A percentile compares a stretch with the other conserved stretches of the same genome.
phyloP scores from a whole-genome alignment of 1,284 basidiomycete genomes.

The Puccinia novopanici region DNA sequence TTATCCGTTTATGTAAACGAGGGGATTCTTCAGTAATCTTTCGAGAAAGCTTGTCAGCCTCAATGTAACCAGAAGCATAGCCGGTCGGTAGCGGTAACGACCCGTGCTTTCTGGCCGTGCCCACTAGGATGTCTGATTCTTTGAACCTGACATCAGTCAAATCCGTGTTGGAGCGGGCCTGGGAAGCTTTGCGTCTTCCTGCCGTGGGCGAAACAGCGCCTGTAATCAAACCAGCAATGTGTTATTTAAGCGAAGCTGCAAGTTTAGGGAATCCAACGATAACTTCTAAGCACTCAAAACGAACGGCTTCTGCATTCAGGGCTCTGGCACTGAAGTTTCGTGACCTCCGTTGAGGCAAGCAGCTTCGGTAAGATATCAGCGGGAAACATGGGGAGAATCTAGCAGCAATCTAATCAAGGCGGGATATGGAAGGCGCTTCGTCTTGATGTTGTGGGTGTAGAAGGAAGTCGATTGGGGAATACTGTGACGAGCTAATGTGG shows the following conservation, averaged over 20 bases:
- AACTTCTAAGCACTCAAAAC: background rate
- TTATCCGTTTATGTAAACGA: constrained; percentile 45
- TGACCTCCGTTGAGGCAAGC: background rate
- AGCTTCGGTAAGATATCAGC: background rate
- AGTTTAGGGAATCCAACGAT: background rate
- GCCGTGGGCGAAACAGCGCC: background rate
- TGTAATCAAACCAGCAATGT: background rate
- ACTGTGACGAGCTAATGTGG: background rate
- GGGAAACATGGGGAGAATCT: background rate
- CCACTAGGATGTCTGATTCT: background rate
- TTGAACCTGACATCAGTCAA: background rate
- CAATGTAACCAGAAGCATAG: constrained; percentile 42
- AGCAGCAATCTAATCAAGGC: no score
- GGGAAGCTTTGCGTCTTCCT: background rate
- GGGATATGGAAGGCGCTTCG: background rate
- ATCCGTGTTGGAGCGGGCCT: constrained; percentile 1
- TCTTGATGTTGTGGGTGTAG: background rate
- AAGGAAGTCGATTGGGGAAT: background rate
- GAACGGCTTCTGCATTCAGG: constrained; percentile 27
- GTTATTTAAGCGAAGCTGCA: no score
- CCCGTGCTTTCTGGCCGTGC: background rate
- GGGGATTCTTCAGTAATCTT: constrained; percentile 3
- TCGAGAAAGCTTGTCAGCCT: constrained; percentile 32
- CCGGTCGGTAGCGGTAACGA: constrained; percentile 14
- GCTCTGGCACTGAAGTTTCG: background rate